Evolutionary conservation across 164 flowering plant genomes (phyloP).

Genomic region (Berberis thunbergii): DNA sequence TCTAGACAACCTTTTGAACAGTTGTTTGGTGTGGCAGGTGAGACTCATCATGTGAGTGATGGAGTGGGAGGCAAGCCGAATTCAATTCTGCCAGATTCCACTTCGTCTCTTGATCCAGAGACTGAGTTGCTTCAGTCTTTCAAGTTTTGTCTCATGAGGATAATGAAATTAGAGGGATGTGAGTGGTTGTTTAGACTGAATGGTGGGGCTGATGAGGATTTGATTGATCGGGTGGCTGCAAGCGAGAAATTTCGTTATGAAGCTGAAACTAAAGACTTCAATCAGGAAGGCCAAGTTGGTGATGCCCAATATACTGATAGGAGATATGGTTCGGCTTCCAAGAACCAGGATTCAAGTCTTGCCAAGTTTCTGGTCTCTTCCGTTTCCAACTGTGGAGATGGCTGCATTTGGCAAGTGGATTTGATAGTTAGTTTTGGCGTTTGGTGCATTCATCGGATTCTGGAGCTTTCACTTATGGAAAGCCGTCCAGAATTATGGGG

Average conservation of each 20-base stretch:
- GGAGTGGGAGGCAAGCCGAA: conserved; percentile 15
- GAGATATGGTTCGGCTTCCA: conserved; percentile 24
- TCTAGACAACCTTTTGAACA: conserved; percentile 87
- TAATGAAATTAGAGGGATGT: conserved; percentile 84
- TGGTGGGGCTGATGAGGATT: conserved; percentile 91
- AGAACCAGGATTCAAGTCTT: conserved; percentile 31
- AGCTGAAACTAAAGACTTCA: conserved; percentile 48
- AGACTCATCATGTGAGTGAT: conserved; percentile 13
- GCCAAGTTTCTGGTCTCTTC: conserved; percentile 28
- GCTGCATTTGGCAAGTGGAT: conserved; percentile 70
- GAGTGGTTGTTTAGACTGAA: conserved; percentile 83
- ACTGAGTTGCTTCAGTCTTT: conserved; percentile 69
- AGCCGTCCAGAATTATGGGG: conserved; percentile 99
- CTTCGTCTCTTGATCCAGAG: conserved; percentile 44
- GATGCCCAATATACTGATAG: conserved; percentile 36
- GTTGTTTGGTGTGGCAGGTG: conserved; percentile 66
- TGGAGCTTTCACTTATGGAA: conserved; percentile 92
- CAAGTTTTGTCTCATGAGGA: conserved; percentile 57
- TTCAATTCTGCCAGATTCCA: conserved; percentile 19
- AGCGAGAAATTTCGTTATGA: conserved; percentile 67
- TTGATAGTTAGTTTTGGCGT: conserved; percentile 86
- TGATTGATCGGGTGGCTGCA: conserved; percentile 77
- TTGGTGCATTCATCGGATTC: conserved; percentile 88
- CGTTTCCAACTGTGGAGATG: conserved; percentile 80
- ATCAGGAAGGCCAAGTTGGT: conserved; percentile 16